phyloP scores from a whole-genome alignment of 345 rosid genomes.

The Aegle marmelos region DNA sequence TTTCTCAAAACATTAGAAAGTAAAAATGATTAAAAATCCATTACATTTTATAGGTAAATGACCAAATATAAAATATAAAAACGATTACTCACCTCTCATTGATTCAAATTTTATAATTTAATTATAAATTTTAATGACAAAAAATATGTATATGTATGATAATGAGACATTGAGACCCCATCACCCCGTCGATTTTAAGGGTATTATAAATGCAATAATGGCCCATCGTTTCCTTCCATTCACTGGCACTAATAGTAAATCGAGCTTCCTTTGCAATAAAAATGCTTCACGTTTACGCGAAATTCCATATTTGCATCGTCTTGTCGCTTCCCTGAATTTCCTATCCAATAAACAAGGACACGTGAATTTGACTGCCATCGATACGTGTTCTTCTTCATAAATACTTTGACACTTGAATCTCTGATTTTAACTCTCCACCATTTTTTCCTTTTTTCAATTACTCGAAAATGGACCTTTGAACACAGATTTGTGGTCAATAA shows the following conservation, averaged over 20 bases:
- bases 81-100: background rate
- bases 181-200: no score
- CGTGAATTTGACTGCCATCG: background rate
- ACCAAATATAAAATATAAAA: no score
- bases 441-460: no score
- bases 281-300: background rate
- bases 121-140: no score
- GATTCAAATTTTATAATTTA: no score
- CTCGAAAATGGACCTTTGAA: no score
- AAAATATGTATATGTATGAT: no score
- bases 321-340: background rate
- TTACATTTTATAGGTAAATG: background rate
- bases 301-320: background rate
- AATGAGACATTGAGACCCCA: background rate
- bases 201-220: background rate
- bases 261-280: background rate
- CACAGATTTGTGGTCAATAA: background rate
- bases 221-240: background rate
- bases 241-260: background rate
- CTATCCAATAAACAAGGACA: background rate
- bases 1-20: background rate
- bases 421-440: no score
- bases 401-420: no score
- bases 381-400: background rate
- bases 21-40: background rate